Evolutionary conservation across 192 early-diverging fungal genomes (phyloP).

Genomic region (Coemansia pectinata): DNA sequence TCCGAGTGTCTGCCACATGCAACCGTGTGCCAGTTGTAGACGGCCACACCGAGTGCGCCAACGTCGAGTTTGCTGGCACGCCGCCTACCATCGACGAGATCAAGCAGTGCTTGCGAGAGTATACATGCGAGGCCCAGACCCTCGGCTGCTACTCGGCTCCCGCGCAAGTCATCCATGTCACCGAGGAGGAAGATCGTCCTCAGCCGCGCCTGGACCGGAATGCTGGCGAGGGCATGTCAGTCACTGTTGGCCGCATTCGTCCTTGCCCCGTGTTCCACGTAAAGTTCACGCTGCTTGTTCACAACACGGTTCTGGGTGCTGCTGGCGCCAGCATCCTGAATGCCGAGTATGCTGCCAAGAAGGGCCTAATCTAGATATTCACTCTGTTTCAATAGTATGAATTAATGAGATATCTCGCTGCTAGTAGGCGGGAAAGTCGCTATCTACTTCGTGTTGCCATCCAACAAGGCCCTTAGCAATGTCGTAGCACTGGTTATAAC

Average conservation of each 20-base stretch:
- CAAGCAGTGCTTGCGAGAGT: conserved; percentile 67
- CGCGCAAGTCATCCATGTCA: conserved; percentile 69
- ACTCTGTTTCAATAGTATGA: too few relatives aligned
- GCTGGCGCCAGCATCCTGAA: conserved; percentile 93
- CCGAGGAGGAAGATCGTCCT: conserved; percentile 79
- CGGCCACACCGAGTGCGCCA: conserved; percentile 91
- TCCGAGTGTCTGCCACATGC: conserved; percentile 91
- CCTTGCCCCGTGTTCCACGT: conserved; percentile 85
- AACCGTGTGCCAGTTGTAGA: conserved; percentile 97
- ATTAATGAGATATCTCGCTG: background rate
- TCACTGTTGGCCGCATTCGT: conserved; percentile 91
- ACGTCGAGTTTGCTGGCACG: conserved; percentile 71
- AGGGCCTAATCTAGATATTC: conserved; percentile 56
- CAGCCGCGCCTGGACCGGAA: conserved; percentile 94
- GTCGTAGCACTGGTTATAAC: conserved; percentile 69
- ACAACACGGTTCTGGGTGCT: conserved; percentile 97
- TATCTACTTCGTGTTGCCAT: conserved; percentile 78
- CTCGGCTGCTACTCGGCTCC: conserved; percentile 82
- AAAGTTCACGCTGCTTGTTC: conserved; percentile 87
- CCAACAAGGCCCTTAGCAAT: conserved; percentile 77
- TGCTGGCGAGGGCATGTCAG: conserved; percentile 79
- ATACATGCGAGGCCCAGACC: conserved; percentile 79
- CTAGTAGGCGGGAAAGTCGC: conserved; percentile 80
- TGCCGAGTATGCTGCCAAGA: conserved; percentile 89
- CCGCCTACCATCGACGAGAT: conserved; percentile 79